Conservation (phyloP, 2,329 filamentous ascomycete species). For the Aspergillus oerlinghausenensis region DNA sequence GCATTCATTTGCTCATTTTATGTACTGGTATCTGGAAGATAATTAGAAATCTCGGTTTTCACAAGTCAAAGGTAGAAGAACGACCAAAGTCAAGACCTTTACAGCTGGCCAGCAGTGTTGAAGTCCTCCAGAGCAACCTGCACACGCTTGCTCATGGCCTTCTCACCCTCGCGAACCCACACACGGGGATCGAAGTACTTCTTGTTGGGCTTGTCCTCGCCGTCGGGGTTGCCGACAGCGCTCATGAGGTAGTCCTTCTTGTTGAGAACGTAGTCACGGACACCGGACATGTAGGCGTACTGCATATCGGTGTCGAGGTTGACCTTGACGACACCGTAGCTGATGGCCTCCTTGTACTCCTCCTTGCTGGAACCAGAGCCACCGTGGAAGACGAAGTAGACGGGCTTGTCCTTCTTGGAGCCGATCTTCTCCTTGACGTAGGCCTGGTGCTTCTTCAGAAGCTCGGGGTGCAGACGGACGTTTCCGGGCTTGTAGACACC, state of each 20-base stretch:
- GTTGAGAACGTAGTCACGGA: conserved; percentile 88
- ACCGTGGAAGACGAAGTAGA: conserved; percentile 99
- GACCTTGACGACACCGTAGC: conserved; percentile 96
- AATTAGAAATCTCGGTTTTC: neutral
- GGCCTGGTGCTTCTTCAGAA: conserved; percentile 93
- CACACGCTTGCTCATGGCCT: conserved; percentile 85
- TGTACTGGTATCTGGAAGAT: conserved; percentile 14
- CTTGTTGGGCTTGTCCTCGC: conserved; percentile 98
- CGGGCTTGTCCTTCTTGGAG: conserved; percentile 75
- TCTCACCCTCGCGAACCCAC: conserved; percentile 91
- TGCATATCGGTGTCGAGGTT: conserved; percentile 98
- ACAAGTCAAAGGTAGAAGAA: conserved; percentile 2
- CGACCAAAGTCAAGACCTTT: conserved; percentile 35
- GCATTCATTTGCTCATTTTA: conserved; percentile 6
- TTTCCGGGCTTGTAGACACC: conserved; percentile 98
- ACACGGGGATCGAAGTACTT: conserved; percentile 88
- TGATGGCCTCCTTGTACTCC: conserved; percentile 85
- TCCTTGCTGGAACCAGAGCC: conserved; percentile 87
- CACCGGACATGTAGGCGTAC: conserved; percentile 85
- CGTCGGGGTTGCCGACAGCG: conserved; percentile 91
- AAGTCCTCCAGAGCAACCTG: conserved; percentile 83
- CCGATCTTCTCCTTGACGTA: conserved; percentile 78
- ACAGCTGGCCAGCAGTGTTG: conserved; percentile 75
- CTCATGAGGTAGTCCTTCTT: conserved; percentile 92
- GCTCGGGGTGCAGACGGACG: conserved; percentile 92